Percentiles rank a stretch among this genome's conserved stretches.
phyloP scores from a whole-genome alignment of 2,329 filamentous ascomycete genomes.

The Nannizziopsis arthrosporioides region DNA sequence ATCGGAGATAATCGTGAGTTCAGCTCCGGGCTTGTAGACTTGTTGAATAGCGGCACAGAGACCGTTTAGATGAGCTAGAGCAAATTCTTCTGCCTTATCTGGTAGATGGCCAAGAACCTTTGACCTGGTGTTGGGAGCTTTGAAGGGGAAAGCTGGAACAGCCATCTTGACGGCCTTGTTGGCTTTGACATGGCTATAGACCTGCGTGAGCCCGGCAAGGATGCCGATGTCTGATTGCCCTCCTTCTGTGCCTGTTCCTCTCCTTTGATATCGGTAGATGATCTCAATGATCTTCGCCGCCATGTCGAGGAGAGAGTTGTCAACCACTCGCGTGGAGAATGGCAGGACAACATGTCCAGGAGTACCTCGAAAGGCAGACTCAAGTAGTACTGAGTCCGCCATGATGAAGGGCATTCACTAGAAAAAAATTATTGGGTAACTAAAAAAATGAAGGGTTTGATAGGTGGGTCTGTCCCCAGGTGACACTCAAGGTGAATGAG shows the following conservation, averaged over 20 bases:
- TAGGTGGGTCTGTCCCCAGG: not conserved
- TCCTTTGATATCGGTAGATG: conserved; percentile 3
- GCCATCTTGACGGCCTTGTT: conserved; percentile 7
- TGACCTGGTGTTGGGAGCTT: not conserved
- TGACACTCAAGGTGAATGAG: not conserved
- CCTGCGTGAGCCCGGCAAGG: conserved; percentile 2
- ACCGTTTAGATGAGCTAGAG: conserved; percentile 1
- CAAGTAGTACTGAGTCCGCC: not conserved
- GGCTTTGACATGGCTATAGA: conserved; percentile 6
- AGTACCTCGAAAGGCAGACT: conserved; percentile 1
- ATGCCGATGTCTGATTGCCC: conserved; percentile 2
- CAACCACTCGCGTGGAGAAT: conserved; percentile 35
- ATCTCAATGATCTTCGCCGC: conserved; percentile 22
- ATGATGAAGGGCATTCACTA: not conserved
- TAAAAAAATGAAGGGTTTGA: not conserved
- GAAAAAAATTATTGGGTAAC: not conserved
- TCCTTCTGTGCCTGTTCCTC: not conserved
- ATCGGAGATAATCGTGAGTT: conserved; percentile 4
- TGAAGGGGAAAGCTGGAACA: conserved; percentile 4
- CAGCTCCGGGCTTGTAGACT: conserved; percentile 1
- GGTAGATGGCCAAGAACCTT: conserved; percentile 2
- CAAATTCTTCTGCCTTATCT: conserved; percentile 2
- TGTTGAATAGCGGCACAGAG: conserved; percentile 1
- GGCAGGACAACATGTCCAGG: conserved; percentile 15
- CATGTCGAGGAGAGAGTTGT: conserved; percentile 36